Conservation (phyloP, 305 asterid genomes). For the Rubia occidens region DNA sequence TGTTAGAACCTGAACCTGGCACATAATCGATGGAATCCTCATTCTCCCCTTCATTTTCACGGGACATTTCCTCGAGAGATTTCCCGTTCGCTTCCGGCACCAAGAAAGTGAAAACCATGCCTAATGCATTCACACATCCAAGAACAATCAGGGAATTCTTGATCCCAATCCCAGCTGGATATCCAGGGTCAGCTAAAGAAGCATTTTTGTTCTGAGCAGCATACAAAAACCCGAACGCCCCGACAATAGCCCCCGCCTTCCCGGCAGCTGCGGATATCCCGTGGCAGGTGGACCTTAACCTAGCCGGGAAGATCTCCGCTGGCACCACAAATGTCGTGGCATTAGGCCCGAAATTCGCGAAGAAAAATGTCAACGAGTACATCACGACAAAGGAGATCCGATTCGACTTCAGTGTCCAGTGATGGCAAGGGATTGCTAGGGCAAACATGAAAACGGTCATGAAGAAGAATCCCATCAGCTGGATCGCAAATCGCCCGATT, state of each 20-base stretch:
- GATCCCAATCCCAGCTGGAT: constrained; percentile 45
- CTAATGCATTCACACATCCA: constrained; percentile 38
- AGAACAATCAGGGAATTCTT: constrained; percentile 39
- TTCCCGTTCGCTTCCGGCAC: constrained; percentile 51
- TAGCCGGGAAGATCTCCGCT: constrained; percentile 47
- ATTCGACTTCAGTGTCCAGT: constrained; percentile 27
- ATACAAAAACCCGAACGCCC: constrained; percentile 40
- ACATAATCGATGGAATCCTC: neutral
- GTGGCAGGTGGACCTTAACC: constrained; percentile 46
- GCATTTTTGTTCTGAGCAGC: constrained; percentile 27
- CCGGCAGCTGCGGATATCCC: constrained; percentile 56
- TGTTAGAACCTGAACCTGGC: neutral
- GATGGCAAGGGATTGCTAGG: constrained; percentile 37
- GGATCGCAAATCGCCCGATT: constrained; percentile 40
- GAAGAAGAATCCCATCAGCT: constrained; percentile 47
- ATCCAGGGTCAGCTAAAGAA: constrained; percentile 29
- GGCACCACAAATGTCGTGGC: constrained; percentile 53
- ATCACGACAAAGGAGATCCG: constrained; percentile 34
- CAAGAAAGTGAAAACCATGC: constrained; percentile 35
- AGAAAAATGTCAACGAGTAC: constrained; percentile 43
- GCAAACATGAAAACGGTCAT: constrained; percentile 49
- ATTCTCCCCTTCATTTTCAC: constrained; percentile 25
- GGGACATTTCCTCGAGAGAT: constrained; percentile 44
- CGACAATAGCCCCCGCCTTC: constrained; percentile 42
- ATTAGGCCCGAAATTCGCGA: constrained; percentile 46